Percentiles rank a stretch among this genome's conserved stretches.
Evolutionary conservation across 2,329 filamentous ascomycete genomes (phyloP).

Genomic region (Daldinia sp.): DNA sequence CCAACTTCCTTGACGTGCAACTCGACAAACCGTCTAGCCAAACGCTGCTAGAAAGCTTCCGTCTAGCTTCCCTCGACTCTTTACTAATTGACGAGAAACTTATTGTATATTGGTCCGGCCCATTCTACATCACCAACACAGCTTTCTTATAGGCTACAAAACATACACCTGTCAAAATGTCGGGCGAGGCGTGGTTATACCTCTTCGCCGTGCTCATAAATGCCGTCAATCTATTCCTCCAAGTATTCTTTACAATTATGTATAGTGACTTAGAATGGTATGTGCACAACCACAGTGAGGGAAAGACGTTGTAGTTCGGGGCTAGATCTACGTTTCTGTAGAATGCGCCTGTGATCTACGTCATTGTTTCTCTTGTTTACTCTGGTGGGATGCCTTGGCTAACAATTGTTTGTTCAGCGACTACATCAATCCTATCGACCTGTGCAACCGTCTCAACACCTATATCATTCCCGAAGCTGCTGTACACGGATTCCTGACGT

Average conservation of each 20-base stretch:
- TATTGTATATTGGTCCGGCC: neutral
- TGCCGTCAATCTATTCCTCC: constrained; percentile 99
- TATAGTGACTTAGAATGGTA: constrained; percentile 99
- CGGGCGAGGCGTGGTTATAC: constrained; percentile 98
- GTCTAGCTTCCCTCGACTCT: constrained; percentile 16
- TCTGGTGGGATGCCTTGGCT: constrained; percentile 40
- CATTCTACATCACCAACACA: constrained; percentile 2
- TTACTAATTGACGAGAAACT: neutral
- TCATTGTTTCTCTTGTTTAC: constrained; percentile 40
- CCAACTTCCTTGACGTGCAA: constrained; percentile 22
- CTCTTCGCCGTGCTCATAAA: constrained; percentile 98
- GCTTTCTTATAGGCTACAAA: constrained; percentile 5
- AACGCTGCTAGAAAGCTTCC: constrained; percentile 7
- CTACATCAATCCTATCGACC: constrained; percentile 99
- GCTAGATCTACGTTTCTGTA: constrained; percentile 21
- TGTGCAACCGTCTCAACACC: constrained; percentile 99
- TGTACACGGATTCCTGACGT: constrained; percentile 94
- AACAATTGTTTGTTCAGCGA: constrained; percentile 70
- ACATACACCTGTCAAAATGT: constrained; percentile 70
- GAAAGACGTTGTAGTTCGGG: neutral
- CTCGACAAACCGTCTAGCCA: constrained; percentile 15
- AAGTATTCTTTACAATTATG: constrained; percentile 99
- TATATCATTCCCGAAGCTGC: constrained; percentile 99
- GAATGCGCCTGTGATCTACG: constrained; percentile 40
- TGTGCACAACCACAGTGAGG: constrained; percentile 53